A percentile compares a stretch with the other conserved stretches of the same genome.
Evolutionary conservation across 805 yeast genomes (phyloP).

Genomic region (Hanseniaspora mollemarum): DNA sequence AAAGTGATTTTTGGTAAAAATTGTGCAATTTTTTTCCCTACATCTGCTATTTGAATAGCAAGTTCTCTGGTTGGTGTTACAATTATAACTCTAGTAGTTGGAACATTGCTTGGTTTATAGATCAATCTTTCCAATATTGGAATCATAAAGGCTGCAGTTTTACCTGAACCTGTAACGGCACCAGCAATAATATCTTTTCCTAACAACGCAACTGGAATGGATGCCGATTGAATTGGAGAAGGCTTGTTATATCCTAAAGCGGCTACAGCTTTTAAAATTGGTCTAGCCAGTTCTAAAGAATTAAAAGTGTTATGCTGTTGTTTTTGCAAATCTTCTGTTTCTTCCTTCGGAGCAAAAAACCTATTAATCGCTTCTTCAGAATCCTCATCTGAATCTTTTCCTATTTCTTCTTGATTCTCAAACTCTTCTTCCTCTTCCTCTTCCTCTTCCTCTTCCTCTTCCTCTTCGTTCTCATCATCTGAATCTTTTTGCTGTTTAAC

Average conservation of each 20-base stretch:
- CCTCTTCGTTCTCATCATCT: slow-evolving; percentile 30
- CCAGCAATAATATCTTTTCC: slow-evolving; percentile 98
- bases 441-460: slow-evolving; percentile 16
- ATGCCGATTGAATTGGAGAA: slow-evolving; percentile 85
- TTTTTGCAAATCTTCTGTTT: slow-evolving; percentile 42
- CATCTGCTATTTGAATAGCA: slow-evolving; percentile 92
- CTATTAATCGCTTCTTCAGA: slow-evolving; percentile 73
- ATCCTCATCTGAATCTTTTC: slow-evolving; percentile 25
- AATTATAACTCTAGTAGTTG: slow-evolving; percentile 83
- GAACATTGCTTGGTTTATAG: slow-evolving; percentile 73
- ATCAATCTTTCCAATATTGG: slow-evolving; percentile 88
- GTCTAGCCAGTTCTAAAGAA: slow-evolving; percentile 73
- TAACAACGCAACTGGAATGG: slow-evolving; percentile 81
- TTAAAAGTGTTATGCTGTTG: slow-evolving; percentile 57
- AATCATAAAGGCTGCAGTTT: slow-evolving; percentile 95
- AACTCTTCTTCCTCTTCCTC: slow-evolving; percentile 22
- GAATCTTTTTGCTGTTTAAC: slow-evolving; percentile 23
- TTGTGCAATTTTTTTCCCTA: slow-evolving; percentile 72
- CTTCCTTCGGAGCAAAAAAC: slow-evolving; percentile 53
- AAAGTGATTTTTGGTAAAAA: slow-evolving; percentile 67
- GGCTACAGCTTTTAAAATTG: slow-evolving; percentile 71
- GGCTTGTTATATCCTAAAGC: slow-evolving; percentile 78
- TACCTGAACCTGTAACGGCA: slow-evolving; percentile 99
- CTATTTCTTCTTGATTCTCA: slow-evolving; percentile 15
- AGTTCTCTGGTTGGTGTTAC: slow-evolving; percentile 95